Base-by-base conservation (phyloP, 306 rosid genomes). In the Trifolium dubium region DNA sequence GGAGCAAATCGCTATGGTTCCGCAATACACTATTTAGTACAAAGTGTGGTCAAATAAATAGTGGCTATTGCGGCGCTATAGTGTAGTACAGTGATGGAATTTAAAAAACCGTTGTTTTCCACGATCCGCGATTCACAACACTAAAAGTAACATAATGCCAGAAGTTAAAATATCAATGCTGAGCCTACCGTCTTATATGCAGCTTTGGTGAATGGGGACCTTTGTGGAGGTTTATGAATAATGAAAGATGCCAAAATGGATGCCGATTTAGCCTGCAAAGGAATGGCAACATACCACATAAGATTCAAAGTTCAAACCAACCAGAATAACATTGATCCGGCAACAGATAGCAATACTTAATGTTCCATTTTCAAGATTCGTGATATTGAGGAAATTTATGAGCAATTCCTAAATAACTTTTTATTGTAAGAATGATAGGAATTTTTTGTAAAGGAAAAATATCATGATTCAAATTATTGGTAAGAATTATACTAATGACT, bases 201-300 rank as follows among this genome's bases (percentile, higher is more conserved):
- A 43, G 97, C 94, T 86, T 86, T 87, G 67, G 85, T 72, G 78
- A 94, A 91, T 28, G 95, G 79, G 8, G 88, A 89, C 73, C 90
- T 85, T 47, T 88, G 89, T 11, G 85, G 95, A 69, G 96, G 92
- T 82, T 87, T 85, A 41, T 88, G 98, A 74, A 94, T 91, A 5
- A 94, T 91, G 82, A 91, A 94, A 76, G 94, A 86, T 17, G 95
- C 95, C 92, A 94, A 74, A 71, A 87, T 71, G n/a, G 92, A 86
- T 65, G 97, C 97, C 89, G 91, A 82, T 79, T 88, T 91, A 18
- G 95, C 85, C 96, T 94, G 87, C 76, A 75, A 64, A 19, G 61
- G 10, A 80, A 73, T 15, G 28, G 60, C 37, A 29, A 43, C 69
- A 82, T 44, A 58, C 44, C 54, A 18, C 43, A 43, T 5, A 39